A percentile compares a stretch with the other conserved stretches of the same genome.
phyloP scores from a whole-genome alignment of 345 rosid genomes.

The Salix arbutifolia region DNA sequence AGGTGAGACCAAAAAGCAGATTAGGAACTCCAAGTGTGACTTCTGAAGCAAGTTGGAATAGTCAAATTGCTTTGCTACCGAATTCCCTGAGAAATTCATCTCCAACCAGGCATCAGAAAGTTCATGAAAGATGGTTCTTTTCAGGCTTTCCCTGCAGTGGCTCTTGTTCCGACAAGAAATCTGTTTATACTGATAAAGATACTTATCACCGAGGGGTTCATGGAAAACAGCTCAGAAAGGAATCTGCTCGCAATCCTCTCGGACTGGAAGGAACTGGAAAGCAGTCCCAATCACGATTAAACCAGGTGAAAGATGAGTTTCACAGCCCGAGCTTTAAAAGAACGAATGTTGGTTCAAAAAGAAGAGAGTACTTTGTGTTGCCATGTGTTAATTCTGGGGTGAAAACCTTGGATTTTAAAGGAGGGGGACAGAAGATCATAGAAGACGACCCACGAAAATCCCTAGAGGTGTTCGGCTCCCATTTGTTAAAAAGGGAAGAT shows the following conservation, averaged over 20 bases:
- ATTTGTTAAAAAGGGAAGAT: slow-evolving; percentile 25
- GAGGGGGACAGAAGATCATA: slow-evolving; percentile 5
- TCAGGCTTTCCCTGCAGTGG: slow-evolving; percentile 43
- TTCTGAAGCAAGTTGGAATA: slow-evolving; percentile 49
- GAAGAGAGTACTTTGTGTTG: slow-evolving; percentile 25
- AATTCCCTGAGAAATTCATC: slow-evolving; percentile 16
- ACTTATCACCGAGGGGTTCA: slow-evolving; percentile 9
- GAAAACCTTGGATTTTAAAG: slow-evolving; percentile 4
- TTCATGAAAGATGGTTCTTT: slow-evolving; percentile 34
- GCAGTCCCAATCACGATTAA: slow-evolving; percentile 17
- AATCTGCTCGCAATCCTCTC: slow-evolving; percentile 13
- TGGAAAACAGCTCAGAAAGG: slow-evolving; percentile 18
- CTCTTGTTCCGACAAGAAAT: slow-evolving; percentile 45
- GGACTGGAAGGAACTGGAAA: slow-evolving; percentile 19
- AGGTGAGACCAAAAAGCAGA: slow-evolving; percentile 23
- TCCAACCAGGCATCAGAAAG: slow-evolving; percentile 26
- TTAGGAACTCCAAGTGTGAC: slow-evolving; percentile 41
- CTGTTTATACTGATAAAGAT: slow-evolving; percentile 25
- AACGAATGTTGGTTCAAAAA: slow-evolving; percentile 27
- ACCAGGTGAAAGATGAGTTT: slow-evolving; percentile 22
- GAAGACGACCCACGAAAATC: slow-evolving; percentile 39
- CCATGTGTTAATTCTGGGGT: slow-evolving; percentile 29
- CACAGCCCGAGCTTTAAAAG: slow-evolving; percentile 20
- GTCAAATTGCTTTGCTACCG: slow-evolving; percentile 36
- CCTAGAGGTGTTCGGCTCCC: slow-evolving; percentile 42